Evolutionary conservation across 257 asterid genomes (phyloP).

Genomic region (Nicotiana tabacum): DNA sequence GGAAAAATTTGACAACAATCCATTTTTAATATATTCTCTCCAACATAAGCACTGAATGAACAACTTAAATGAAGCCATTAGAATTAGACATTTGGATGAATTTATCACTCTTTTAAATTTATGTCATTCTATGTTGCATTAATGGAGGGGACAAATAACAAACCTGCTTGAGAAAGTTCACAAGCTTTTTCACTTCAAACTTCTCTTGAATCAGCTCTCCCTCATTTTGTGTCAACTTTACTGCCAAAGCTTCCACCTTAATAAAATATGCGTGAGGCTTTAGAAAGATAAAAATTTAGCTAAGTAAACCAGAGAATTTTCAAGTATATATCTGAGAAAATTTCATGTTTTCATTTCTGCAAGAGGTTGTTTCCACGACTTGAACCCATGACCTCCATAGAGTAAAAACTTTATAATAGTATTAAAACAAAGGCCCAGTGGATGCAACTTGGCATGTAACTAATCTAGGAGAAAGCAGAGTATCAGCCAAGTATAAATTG

Average conservation of each 20-base stretch:
- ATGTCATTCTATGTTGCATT: neutral
- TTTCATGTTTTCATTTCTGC: no score
- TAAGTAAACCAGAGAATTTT: neutral
- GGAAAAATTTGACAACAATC: no score
- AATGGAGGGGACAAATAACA: neutral
- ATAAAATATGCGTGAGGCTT: conserved; percentile 1
- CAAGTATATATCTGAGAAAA: neutral
- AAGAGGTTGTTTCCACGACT: no score
- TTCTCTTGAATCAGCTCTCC: conserved; percentile 88
- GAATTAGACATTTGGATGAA: neutral
- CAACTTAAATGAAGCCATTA: neutral
- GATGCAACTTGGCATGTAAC: no score
- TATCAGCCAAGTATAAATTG: no score
- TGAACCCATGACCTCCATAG: no score
- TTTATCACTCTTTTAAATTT: neutral
- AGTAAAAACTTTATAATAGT: no score
- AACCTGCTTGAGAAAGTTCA: conserved; percentile 94
- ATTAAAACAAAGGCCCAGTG: no score
- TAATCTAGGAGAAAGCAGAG: no score
- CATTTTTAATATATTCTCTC: no score
- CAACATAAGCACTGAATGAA: no score
- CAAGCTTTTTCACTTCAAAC: conserved; percentile 89
- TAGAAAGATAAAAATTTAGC: neutral
- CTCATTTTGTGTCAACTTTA: conserved; percentile 77
- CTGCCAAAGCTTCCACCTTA: conserved; percentile 98